A percentile compares a stretch with the other conserved stretches of the same genome.
phyloP scores from a whole-genome alignment of 345 rosid genomes.

The Dimocarpus longan region DNA sequence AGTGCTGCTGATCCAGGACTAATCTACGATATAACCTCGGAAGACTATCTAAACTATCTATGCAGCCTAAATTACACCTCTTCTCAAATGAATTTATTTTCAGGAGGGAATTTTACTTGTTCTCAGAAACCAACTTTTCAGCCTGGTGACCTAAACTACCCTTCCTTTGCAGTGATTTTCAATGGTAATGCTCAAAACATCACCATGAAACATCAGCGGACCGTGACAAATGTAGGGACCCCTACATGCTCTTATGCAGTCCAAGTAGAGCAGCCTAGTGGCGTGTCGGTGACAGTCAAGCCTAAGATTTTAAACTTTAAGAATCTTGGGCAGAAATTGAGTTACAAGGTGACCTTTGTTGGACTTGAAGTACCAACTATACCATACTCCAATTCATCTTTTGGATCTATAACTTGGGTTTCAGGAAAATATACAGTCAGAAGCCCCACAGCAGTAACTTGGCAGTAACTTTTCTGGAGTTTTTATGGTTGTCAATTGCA shows the following conservation, averaged over 20 bases:
- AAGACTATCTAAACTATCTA: slow-evolving; percentile 44
- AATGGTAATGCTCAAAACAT: slow-evolving; percentile 1
- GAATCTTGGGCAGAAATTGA: slow-evolving; percentile 49
- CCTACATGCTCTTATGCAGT: slow-evolving; percentile 30
- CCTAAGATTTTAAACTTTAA: slow-evolving; percentile 40
- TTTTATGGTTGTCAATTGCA: background rate
- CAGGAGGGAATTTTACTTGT: slow-evolving; percentile 35
- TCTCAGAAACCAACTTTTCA: slow-evolving; percentile 15
- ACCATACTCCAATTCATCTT: slow-evolving; percentile 29
- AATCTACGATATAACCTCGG: slow-evolving; percentile 42
- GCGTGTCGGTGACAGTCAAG: slow-evolving; percentile 39
- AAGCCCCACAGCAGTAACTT: slow-evolving; percentile 72
- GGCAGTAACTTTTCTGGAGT: slow-evolving; percentile 29
- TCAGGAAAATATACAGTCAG: slow-evolving; percentile 56
- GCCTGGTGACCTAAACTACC: slow-evolving; percentile 58
- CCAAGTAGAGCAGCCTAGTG: slow-evolving; percentile 41
- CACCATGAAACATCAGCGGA: slow-evolving; percentile 37
- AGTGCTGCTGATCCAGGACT: slow-evolving; percentile 60
- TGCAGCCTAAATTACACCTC: slow-evolving; percentile 53
- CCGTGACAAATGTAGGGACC: slow-evolving; percentile 50
- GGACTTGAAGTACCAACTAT: slow-evolving; percentile 1
- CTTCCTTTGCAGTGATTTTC: slow-evolving; percentile 57
- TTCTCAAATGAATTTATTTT: slow-evolving; percentile 35
- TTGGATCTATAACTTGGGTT: slow-evolving; percentile 65
- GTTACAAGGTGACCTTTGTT: slow-evolving; percentile 53